Base-by-base conservation (phyloP, 768 basidiomycete species). In the Melanogaster broomeanus region DNA sequence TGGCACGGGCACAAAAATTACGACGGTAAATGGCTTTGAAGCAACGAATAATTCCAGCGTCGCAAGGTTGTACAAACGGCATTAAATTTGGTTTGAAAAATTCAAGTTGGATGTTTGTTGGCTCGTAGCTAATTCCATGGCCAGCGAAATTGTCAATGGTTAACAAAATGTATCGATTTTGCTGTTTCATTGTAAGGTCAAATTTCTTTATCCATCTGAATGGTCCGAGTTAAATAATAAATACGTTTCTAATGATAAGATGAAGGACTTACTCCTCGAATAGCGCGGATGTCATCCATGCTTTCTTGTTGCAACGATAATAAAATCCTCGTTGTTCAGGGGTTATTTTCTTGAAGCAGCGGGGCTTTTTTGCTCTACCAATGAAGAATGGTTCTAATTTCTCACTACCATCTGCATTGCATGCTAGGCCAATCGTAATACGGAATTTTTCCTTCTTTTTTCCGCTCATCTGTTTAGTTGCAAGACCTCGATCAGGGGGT, bases 261-360 rank as follows among this genome's bases (percentile, higher is more conserved):
- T 28, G 27, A 28, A 28, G 27, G 27, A 28, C 27, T 28, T 28
- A 28, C 27, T 28, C 27, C 27, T 9, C 9, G 27, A 28, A 28
- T 28, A 28, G 9, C 9, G 27, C 9, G 27, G 44, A n/a, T n/a
- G n/a, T n/a, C n/a, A n/a, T n/a, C n/a, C n/a, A n/a, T n/a, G n/a
- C n/a, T n/a, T n/a, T 75, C 53, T 61, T 65, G 58, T 74, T 73
- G 52, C 66, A 62, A 4, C 60, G 52, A 49, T 75, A 76, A 60
- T 73, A 65, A 51, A 73, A 70, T 67, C 68, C 12, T 30, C 55
- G 31, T 59, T 45, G 11, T 34, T 44, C 2, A 51, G 61, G 16
- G 51, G 45, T 47, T 35, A 56, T 53, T 33, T 63, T 63, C 16
- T 60, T 59, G 53, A 75, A 76, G 35, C 61, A 62, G 1, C 58